Conservation (phyloP, 148 eudicot genomes). For the Limonium bicolor region DNA sequence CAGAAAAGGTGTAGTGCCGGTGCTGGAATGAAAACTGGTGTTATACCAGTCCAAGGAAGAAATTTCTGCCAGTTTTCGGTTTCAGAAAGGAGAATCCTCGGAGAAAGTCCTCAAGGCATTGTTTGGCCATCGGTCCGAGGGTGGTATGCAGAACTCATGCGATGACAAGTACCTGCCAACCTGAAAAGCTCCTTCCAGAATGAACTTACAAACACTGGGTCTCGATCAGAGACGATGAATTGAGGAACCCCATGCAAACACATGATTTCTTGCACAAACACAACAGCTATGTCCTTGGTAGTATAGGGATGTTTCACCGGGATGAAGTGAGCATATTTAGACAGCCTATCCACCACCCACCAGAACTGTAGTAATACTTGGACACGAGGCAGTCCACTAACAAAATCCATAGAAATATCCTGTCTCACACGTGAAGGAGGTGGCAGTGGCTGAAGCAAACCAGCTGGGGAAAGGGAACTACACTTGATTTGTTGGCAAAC, state of each 20-base stretch:
- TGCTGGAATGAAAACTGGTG: not conserved
- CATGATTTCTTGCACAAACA: not conserved
- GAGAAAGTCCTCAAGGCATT: not conserved
- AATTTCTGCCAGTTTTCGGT: not conserved
- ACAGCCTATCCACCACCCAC: not conserved
- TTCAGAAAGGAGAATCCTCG: not conserved
- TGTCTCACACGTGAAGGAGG: too few relatives aligned
- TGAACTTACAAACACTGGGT: not conserved
- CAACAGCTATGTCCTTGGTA: not conserved
- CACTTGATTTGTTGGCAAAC: too few relatives aligned
- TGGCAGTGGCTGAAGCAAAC: too few relatives aligned
- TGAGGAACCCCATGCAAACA: not conserved
- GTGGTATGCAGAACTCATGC: not conserved
- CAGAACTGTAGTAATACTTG: not conserved
- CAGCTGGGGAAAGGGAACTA: too few relatives aligned
- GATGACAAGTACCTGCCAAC: not conserved
- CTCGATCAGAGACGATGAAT: not conserved
- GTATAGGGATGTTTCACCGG: not conserved
- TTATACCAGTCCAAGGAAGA: not conserved
- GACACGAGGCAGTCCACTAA: not conserved
- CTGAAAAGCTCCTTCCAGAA: not conserved
- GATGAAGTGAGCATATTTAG: not conserved
- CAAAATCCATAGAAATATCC: not conserved
- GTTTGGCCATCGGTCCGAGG: not conserved
- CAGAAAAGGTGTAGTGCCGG: not conserved